Evolutionary conservation across 305 asterid species (phyloP).

Genomic region (Fraxinus paxiana): DNA sequence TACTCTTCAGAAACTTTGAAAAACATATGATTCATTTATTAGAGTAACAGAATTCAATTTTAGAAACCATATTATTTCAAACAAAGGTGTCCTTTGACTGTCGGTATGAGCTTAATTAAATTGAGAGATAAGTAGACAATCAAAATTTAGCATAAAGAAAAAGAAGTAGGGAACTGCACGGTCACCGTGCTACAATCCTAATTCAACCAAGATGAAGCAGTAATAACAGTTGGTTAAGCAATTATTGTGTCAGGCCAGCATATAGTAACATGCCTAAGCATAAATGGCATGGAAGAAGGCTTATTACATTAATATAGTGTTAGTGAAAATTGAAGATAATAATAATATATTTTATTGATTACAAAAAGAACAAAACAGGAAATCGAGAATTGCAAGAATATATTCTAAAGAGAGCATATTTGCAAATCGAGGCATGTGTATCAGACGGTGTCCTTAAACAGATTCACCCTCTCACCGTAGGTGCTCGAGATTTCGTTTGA

Average conservation of each 20-base stretch:
- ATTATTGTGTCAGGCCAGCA: neutral
- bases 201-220: neutral
- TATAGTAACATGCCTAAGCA: neutral
- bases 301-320: neutral
- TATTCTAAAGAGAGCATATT: too few species aligned
- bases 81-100: neutral
- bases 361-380: too few species aligned
- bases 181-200: neutral
- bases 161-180: too few species aligned
- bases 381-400: too few species aligned
- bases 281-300: neutral
- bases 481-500: too few species aligned
- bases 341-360: too few species aligned
- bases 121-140: neutral
- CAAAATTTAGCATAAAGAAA: neutral
- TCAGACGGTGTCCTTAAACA: too few species aligned
- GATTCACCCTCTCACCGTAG: too few species aligned
- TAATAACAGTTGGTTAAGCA: neutral
- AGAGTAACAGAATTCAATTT: neutral
- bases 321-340: too few species aligned
- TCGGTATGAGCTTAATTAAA: neutral
- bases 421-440: too few species aligned
- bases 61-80: neutral
- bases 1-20: too few species aligned
- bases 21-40: too few species aligned